phyloP scores from a whole-genome alignment of 495 filamentous ascomycete species.

The Penicillium taxi region DNA sequence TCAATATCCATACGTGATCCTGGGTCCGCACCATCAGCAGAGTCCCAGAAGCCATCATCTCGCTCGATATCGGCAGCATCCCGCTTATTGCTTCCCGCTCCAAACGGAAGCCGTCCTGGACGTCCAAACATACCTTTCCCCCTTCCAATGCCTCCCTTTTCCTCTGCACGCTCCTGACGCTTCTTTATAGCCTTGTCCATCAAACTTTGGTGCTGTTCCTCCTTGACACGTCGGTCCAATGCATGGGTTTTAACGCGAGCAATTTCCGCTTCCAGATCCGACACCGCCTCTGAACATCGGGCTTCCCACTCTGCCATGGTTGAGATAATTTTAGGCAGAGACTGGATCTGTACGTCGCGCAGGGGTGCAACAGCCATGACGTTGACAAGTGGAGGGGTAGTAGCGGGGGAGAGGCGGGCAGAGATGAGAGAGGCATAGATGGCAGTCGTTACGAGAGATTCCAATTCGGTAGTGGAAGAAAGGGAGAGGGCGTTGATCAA shows the following conservation, averaged over 20 bases:
- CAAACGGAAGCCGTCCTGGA: slow-evolving; percentile 17
- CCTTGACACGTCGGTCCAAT: slow-evolving; percentile 41
- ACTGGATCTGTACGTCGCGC: slow-evolving; percentile 69
- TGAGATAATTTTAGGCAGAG: slow-evolving; percentile 56
- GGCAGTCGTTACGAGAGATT: slow-evolving; percentile 81
- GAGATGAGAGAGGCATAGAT: slow-evolving; percentile 79
- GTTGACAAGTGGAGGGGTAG: slow-evolving; percentile 55
- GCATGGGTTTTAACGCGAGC: slow-evolving; percentile 47
- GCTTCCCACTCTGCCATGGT: slow-evolving; percentile 65
- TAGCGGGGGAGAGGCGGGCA: slow-evolving; percentile 70
- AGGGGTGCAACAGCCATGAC: slow-evolving; percentile 75
- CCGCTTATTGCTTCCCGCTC: slow-evolving; percentile 33
- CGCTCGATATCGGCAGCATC: slow-evolving; percentile 39
- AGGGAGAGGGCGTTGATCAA: slow-evolving; percentile 63
- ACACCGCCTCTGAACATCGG: slow-evolving; percentile 67
- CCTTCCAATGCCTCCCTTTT: slow-evolving; percentile 8
- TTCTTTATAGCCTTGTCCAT: slow-evolving; percentile 39
- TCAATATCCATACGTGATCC: slow-evolving; percentile 43
- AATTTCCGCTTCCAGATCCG: slow-evolving; percentile 67
- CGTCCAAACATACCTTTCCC: slow-evolving; percentile 1
- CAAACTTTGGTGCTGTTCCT: slow-evolving; percentile 37
- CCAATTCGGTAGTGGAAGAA: slow-evolving; percentile 59
- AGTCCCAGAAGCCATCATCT: slow-evolving; percentile 39
- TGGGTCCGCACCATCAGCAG: slow-evolving; percentile 42
- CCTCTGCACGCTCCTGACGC: slow-evolving; percentile 11